Conservation (phyloP, 768 basidiomycete genomes). For the Trametes cingulata region DNA sequence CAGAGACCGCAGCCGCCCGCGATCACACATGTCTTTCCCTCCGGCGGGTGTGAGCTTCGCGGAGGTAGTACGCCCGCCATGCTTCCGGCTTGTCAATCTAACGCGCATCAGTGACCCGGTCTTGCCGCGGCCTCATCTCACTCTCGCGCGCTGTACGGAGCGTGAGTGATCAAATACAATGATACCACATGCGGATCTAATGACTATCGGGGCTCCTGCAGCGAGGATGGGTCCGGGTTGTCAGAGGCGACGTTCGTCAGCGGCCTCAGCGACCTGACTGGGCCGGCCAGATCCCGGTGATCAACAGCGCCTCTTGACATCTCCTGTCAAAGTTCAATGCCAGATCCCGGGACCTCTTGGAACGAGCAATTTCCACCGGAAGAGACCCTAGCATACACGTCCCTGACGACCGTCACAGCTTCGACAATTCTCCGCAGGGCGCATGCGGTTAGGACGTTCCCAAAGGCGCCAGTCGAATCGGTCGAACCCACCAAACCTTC, state of each 20-base stretch:
- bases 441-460: not conserved
- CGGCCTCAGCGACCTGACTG: too few relatives aligned
- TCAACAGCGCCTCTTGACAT: constrained; percentile 10
- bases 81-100: not conserved
- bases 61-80: not conserved
- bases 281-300: not conserved
- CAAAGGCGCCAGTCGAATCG: not conserved
- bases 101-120: not conserved
- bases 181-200: too few relatives aligned
- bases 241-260: too few relatives aligned
- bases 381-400: not conserved
- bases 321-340: constrained; percentile 7
- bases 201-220: not conserved
- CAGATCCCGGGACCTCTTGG: not conserved
- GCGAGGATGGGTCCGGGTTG: too few relatives aligned
- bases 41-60: not conserved
- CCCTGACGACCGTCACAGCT: constrained; percentile 3
- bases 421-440: not conserved
- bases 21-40: not conserved
- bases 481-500: constrained; percentile 4
- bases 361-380: not conserved
- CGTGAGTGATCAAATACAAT: too few relatives aligned
- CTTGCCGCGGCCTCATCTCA: not conserved
- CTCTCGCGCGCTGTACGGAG: not conserved
- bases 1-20: constrained; percentile 2